Conservation (phyloP, 345 rosid genomes). For the Lepidium sativum region DNA sequence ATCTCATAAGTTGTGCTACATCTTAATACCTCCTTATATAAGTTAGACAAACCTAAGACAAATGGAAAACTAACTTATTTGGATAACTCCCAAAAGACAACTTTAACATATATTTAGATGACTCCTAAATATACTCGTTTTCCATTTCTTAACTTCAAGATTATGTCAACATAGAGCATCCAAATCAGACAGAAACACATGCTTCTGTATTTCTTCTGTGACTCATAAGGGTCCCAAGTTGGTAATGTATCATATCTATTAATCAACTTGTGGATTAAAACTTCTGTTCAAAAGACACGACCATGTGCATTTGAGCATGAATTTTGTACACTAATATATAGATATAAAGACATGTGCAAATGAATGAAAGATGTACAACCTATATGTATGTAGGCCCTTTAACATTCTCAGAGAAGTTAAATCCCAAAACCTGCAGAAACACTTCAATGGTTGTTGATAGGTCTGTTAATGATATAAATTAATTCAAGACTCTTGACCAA, state of each 20-base stretch:
- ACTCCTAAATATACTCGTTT: no score
- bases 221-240: not conserved
- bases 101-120: no score
- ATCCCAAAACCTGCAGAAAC: not conserved
- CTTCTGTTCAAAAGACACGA: not conserved
- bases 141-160: not conserved
- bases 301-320: constrained; percentile 3
- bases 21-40: no score
- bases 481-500: not conserved
- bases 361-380: not conserved
- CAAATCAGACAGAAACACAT: not conserved
- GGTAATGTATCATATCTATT: not conserved
- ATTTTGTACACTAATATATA: not conserved
- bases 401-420: not conserved
- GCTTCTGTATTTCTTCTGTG: not conserved
- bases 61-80: no score
- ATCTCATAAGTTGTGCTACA: no score
- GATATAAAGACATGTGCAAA: not conserved
- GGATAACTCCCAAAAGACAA: no score
- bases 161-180: no score
- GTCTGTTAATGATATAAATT: not conserved
- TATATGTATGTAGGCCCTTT: not conserved
- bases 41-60: no score
- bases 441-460: not conserved
- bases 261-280: not conserved